Percentiles rank a stretch among this genome's conserved stretches.
Evolutionary conservation across 257 asterid species (phyloP).

Genomic region (Solanum pimpinellifolium): DNA sequence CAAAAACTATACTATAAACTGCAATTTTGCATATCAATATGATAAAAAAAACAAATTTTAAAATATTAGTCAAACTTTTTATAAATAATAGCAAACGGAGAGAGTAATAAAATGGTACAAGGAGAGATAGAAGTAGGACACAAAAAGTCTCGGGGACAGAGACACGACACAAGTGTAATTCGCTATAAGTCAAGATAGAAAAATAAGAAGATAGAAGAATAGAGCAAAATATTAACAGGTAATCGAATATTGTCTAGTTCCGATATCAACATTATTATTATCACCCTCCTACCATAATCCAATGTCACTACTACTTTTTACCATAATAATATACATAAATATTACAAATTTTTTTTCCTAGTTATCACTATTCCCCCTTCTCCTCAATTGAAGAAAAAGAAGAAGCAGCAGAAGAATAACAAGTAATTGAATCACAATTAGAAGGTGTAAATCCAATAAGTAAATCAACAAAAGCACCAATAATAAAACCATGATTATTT

Average conservation of each 20-base stretch:
- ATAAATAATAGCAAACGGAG: too few relatives aligned
- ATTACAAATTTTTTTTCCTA: background rate
- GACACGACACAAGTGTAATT: background rate
- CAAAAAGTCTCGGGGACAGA: accelerated
- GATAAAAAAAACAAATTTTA: too few relatives aligned
- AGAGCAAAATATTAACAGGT: accelerated
- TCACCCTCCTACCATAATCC: background rate
- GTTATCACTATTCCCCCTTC: background rate
- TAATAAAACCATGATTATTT: conserved; percentile 13
- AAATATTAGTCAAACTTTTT: too few relatives aligned
- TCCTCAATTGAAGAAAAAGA: conserved; percentile 9
- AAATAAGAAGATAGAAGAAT: background rate
- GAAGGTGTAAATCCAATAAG: background rate
- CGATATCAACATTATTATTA: background rate
- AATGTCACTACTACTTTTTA: background rate
- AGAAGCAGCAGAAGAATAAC: conserved; percentile 10
- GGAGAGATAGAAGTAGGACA: background rate
- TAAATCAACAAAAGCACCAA: conserved; percentile 22
- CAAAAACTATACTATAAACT: too few relatives aligned
- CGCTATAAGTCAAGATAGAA: accelerated
- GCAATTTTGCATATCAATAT: too few relatives aligned
- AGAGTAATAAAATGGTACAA: too few relatives aligned
- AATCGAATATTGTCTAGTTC: background rate
- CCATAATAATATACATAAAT: background rate
- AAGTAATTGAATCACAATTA: background rate